Evolutionary conservation across 2,329 filamentous ascomycete species (phyloP), one percentile per base, ranked within the genome.

Genomic region (Tolypocladium guangdongense): DNA sequence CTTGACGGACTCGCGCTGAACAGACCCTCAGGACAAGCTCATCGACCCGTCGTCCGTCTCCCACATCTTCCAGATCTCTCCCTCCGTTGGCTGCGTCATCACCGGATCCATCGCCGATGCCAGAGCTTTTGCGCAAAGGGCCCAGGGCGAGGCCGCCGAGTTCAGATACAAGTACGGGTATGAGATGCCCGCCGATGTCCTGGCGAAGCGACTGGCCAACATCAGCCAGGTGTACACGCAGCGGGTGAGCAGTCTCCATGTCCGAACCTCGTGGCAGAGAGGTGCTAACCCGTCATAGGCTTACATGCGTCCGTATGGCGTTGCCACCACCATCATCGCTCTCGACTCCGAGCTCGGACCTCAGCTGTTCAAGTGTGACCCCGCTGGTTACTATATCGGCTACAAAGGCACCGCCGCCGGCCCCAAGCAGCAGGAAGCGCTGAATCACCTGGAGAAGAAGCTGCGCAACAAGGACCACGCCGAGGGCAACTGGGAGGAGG

Each of bases 191-290:
- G 95, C 90, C 71, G 93, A 99, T 73, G 93, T 90, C 51, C 76
- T 99, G 66, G 89, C 93, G 60, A 99, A 99, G 82, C 83, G 93
- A 68, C 78, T 99, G 73, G 93, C 93, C 69, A 99, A 99, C 75
- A 96, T 99, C 77, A 96, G 90, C 74, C 93, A 99, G 74, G 93
- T 99, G 60, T 99, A 97, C 74, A 99, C 93, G 63, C 93, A 99
- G 76, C 80, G 90, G 72, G 93, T 97, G 70, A 68, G 75, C 63
- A 68, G 74, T 63, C 16, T 18, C 27, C n/a, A 18, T 11, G 6
- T 7, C n/a, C 1, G 8, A 4, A 27, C 7, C 22, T 8, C 16
- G 27, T 30, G 20, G 3, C 7, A 3, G 4, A 7, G 33, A 27
- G 11, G 7, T 20, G 12, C 54, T 51, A 30, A 52, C 32, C 5